Base-by-base conservation (phyloP, 306 rosid species). In the Vachellia pachyceras region DNA sequence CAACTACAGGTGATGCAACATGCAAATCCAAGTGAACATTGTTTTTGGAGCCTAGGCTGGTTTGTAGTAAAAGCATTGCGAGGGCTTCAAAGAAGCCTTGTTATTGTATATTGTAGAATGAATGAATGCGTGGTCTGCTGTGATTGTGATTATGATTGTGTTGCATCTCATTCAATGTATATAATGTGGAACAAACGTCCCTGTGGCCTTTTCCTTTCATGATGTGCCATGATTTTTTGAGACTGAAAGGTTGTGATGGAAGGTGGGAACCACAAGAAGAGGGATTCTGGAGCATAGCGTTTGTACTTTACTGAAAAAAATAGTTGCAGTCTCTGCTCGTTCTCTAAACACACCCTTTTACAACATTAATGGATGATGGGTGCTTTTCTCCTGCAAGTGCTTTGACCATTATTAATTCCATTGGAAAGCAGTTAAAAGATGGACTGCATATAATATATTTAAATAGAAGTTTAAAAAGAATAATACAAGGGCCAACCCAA, bases 1-100 rank as follows among this genome's bases (percentile, higher is more conserved):
- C 74, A 80, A 73, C 78, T 69, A 22, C 47, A 69, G 36, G 83
- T 81, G 91, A 81, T 70, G 76, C 33, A 17, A 72, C 89, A 80
- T 73, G 73, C 36, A 17, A 72, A 77, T 79, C 0, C 33, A 29
- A 29, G 33, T 29, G 33, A 29, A 54, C 68, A 55, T n/a, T 18
- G n/a, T 54, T 54, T 72, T 71, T 76, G 33, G 17, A 42, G 69
- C 61, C 58, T 76, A 68, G 73, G 69, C 72, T 80, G 52, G 55
- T 80, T 71, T 77, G 72, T 63, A 52, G 52, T 2, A 29, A 18
- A 68, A 77, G 80, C 79, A n/a, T n/a, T n/a, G n/a, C n/a, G n/a
- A n/a, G n/a, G n/a, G n/a, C n/a, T n/a, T n/a, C n/a, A n/a, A n/a
- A n/a, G n/a, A n/a, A n/a, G n/a, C n/a, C n/a, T 86, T 75, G 76